Evolutionary conservation across 1,139 yeast species (phyloP), one percentile per base, ranked within the genome.

Genomic region (Lodderomyces elongisporus): DNA sequence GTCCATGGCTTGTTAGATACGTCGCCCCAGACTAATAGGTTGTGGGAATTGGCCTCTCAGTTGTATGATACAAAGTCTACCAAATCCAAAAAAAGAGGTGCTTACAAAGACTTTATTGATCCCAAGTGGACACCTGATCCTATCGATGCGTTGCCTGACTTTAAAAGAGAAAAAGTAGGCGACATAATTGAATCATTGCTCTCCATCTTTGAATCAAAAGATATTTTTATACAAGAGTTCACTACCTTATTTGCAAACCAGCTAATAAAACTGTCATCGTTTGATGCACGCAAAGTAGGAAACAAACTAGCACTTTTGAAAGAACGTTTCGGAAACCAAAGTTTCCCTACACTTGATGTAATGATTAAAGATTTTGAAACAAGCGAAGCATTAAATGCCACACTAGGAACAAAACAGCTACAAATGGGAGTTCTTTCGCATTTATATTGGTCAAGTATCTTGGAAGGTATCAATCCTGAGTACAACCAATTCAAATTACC

Each of bases 111-210:
- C 36, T 43, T 53, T 27, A 56, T 56, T 23, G 78, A 72, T 41
- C 54, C 80, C 3, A 63, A 71, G 20, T 89, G 97, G 97, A 60
- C 58, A 5, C 97, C 97, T 0, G 96, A 87, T 47, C 96, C 96
- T 0, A 71, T 84, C n/a, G 96, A 85, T 58, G 95, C 95, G 0
- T 72, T 93, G 6, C 85, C 95, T 0, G 96, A 88, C 52, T 85
- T 87, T 54, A 71, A 75, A 35, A 77, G 76, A 42, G 75, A 74
- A n/a, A 68, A 69, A 33, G 75, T 73, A 6, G 68, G 71, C 34
- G 95, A 85, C 51, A 71, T 81, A 4, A 76, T 87, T 15, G 88
- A 79, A 44, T 77, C 87, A 1, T 61, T 87, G 26, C 67, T 84
- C 2, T 77, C 91, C 1, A 75, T 89, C 2, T 85, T 83, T 54